phyloP scores from a whole-genome alignment of 495 filamentous ascomycete species.

The Neurospora tetraspora region DNA sequence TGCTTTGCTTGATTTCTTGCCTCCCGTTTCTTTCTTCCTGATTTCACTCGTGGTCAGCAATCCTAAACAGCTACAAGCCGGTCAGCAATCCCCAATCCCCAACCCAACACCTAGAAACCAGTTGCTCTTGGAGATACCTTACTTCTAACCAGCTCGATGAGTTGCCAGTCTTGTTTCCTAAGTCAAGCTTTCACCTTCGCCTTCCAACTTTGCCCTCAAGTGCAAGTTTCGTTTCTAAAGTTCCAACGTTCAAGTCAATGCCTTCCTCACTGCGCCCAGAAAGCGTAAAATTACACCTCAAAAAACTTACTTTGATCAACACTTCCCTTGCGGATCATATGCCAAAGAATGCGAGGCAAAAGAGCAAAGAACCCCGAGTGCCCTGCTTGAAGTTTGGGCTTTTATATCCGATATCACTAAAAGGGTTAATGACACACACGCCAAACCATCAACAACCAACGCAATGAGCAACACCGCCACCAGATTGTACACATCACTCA shows the following conservation, averaged over 20 bases:
- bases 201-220: too few species aligned
- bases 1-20: too few species aligned
- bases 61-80: too few species aligned
- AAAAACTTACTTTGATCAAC: background rate
- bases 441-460: background rate
- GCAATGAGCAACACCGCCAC: background rate
- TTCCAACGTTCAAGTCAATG: background rate
- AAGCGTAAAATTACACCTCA: accelerated
- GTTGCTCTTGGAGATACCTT: too few species aligned
- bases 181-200: too few species aligned
- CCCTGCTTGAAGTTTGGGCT: background rate
- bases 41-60: too few species aligned
- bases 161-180: too few species aligned
- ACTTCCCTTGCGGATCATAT: background rate
- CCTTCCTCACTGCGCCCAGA: background rate
- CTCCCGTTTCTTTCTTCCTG: too few species aligned
- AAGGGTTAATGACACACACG: background rate
- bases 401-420: background rate
- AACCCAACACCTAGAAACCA: too few species aligned
- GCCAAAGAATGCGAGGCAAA: background rate
- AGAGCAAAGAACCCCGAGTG: background rate
- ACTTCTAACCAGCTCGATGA: too few species aligned
- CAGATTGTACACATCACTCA: background rate
- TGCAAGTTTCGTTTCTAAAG: background rate
- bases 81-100: background rate